Conservation (phyloP, 352 stramenopile genomes). For the Phytophthora agathidicida region DNA sequence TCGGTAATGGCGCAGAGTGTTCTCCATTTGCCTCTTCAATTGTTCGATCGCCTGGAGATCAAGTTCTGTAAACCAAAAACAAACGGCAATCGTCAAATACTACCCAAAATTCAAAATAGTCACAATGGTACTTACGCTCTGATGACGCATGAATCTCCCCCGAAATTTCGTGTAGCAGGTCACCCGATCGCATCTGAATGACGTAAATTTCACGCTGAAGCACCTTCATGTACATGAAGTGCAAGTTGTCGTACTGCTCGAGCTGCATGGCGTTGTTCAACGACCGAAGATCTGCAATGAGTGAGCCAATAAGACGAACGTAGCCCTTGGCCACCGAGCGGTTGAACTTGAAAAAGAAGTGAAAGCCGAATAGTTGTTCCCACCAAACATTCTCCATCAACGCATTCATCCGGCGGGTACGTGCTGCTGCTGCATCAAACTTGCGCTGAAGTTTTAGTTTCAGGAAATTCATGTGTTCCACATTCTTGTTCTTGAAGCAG, state of each 20-base stretch:
- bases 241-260: constrained; percentile 74
- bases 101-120: too few relatives aligned
- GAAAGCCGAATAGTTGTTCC: constrained; percentile 80
- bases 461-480: constrained; percentile 85
- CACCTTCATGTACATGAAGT: constrained; percentile 80
- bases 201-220: constrained; percentile 85
- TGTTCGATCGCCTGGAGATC: constrained; percentile 49
- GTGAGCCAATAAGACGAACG: constrained; percentile 61
- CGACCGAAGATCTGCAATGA: constrained; percentile 68
- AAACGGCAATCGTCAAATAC: background rate
- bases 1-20: constrained; percentile 65
- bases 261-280: constrained; percentile 85
- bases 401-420: constrained; percentile 61
- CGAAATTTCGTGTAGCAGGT: constrained; percentile 77
- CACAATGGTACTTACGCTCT: constrained; percentile 36
- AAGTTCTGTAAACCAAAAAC: constrained; percentile 37
- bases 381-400: constrained; percentile 82
- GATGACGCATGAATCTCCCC: constrained; percentile 56
- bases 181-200: constrained; percentile 69
- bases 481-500: constrained; percentile 89
- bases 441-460: constrained; percentile 76
- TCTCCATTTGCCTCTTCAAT: constrained; percentile 75
- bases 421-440: constrained; percentile 57
- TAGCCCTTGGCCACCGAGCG: constrained; percentile 74
- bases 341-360: constrained; percentile 74